phyloP scores from a whole-genome alignment of 1,139 yeast species.

The Hanseniaspora sp. region DNA sequence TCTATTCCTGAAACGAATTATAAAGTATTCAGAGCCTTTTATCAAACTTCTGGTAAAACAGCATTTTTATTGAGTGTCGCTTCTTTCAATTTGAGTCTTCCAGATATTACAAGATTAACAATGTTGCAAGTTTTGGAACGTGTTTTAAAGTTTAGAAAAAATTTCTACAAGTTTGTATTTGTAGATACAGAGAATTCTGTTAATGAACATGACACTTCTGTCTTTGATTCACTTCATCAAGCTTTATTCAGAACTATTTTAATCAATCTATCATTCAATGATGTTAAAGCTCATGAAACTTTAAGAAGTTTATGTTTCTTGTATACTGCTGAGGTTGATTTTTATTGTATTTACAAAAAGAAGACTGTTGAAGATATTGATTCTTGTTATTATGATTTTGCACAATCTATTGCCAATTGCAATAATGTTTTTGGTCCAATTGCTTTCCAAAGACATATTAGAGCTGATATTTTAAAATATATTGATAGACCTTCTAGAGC shows the following conservation, averaged over 20 bases:
- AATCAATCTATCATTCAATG: constrained; percentile 46
- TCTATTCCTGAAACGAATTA: background rate
- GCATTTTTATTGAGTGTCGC: background rate
- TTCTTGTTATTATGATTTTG: constrained; percentile 38
- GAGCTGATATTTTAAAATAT: constrained; percentile 42
- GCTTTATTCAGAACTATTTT: constrained; percentile 38
- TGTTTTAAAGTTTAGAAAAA: constrained; percentile 21
- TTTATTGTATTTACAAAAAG: constrained; percentile 21
- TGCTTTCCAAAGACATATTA: constrained; percentile 60
- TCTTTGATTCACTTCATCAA: constrained; percentile 24
- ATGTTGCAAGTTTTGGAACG: constrained; percentile 23
- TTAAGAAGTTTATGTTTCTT: constrained; percentile 42
- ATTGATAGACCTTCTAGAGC: constrained; percentile 51
- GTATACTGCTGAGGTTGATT: constrained; percentile 35
- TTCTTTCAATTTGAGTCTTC: constrained; percentile 9
- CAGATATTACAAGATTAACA: constrained; percentile 21
- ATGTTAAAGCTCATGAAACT: constrained; percentile 44
- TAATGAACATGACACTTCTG: constrained; percentile 23
- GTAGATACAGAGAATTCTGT: constrained; percentile 19
- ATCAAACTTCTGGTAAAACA: background rate
- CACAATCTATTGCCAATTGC: constrained; percentile 43
- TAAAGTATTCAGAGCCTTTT: background rate
- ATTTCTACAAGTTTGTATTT: constrained; percentile 18
- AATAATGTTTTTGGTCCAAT: constrained; percentile 57
- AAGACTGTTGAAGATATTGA: constrained; percentile 20